Conservation (phyloP, 2,329 filamentous ascomycete species). For the Ophiosphaerella korrae region DNA sequence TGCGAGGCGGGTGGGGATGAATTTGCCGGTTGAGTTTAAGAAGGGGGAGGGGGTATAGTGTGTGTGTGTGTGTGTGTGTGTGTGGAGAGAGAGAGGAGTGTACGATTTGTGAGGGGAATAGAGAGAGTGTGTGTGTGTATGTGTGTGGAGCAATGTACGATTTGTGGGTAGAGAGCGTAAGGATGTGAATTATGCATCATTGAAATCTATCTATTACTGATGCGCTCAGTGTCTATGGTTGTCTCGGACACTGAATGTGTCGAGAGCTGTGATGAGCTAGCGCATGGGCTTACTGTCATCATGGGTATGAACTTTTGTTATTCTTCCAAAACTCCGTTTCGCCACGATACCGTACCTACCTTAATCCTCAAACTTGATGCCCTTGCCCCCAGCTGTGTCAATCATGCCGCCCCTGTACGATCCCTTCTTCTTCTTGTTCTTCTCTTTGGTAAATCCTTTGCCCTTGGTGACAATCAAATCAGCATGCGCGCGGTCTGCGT, state of each 20-base stretch:
- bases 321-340: background rate
- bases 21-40: slow-evolving; percentile 72
- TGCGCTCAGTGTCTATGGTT: too few relatives aligned
- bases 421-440: slow-evolving; percentile 85
- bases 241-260: too few relatives aligned
- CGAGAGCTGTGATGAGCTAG: too few relatives aligned
- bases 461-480: slow-evolving; percentile 90
- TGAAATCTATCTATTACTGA: too few relatives aligned
- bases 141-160: too few relatives aligned
- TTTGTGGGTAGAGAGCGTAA: too few relatives aligned
- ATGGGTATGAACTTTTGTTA: background rate
- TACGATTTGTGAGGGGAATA: too few relatives aligned
- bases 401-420: slow-evolving; percentile 89
- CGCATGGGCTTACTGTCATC: too few relatives aligned
- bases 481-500: slow-evolving; percentile 85
- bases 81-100: background rate
- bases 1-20: slow-evolving; percentile 86
- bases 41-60: slow-evolving; percentile 7
- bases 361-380: slow-evolving; percentile 92
- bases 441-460: slow-evolving; percentile 99
- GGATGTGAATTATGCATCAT: too few relatives aligned
- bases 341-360: background rate
- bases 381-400: slow-evolving; percentile 79
- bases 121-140: background rate
- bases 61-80: background rate